These are phyloP conservation scores for Oidium heveae DNA, from an alignment of 2,329 filamentous ascomycete species.

Conservation along the genomic window DNA sequence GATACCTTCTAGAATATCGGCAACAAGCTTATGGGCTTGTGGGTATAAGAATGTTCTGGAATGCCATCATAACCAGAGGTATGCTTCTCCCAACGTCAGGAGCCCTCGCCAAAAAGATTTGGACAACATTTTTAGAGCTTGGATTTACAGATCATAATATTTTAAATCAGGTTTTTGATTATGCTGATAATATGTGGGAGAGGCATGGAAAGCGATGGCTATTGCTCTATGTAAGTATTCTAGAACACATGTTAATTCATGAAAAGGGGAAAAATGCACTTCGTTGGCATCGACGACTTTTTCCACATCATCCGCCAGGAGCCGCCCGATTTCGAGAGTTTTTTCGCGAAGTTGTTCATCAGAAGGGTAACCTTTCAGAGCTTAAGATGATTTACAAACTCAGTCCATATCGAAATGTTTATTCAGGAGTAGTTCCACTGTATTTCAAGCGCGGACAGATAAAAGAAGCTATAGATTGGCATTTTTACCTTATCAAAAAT, in stretches of 20 bases:
- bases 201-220: slow-evolving; percentile 15
- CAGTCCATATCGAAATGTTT: slow-evolving; percentile 17
- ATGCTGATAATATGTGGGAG: slow-evolving; percentile 18
- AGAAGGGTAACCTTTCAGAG: slow-evolving; percentile 11
- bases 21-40: slow-evolving; percentile 17
- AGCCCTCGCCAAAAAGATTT: slow-evolving; percentile 18
- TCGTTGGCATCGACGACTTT: slow-evolving; percentile 11
- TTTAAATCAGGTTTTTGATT: slow-evolving; percentile 15
- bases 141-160: slow-evolving; percentile 14
- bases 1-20: slow-evolving; percentile 17
- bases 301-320: slow-evolving; percentile 10
- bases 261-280: slow-evolving; percentile 5
- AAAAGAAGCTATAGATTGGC: slow-evolving; percentile 20
- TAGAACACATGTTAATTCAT: slow-evolving; percentile 16
- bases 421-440: slow-evolving; percentile 17
- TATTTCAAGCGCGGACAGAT: slow-evolving; percentile 16
- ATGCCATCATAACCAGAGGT: slow-evolving; percentile 14
- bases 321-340: slow-evolving; percentile 15
- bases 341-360: slow-evolving; percentile 11
- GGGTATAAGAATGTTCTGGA: slow-evolving; percentile 20
- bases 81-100: slow-evolving; percentile 18
- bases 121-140: slow-evolving; percentile 19
- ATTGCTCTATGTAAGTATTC: slow-evolving; percentile 19
- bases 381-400: slow-evolving; percentile 19
- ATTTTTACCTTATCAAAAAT: slow-evolving; percentile 18